A percentile compares a stretch with the other conserved stretches of the same genome.
These are phyloP conservation scores for Lophiotrema nucula DNA, from an alignment of 495 filamentous ascomycete species.

Conservation along the genomic window DNA sequence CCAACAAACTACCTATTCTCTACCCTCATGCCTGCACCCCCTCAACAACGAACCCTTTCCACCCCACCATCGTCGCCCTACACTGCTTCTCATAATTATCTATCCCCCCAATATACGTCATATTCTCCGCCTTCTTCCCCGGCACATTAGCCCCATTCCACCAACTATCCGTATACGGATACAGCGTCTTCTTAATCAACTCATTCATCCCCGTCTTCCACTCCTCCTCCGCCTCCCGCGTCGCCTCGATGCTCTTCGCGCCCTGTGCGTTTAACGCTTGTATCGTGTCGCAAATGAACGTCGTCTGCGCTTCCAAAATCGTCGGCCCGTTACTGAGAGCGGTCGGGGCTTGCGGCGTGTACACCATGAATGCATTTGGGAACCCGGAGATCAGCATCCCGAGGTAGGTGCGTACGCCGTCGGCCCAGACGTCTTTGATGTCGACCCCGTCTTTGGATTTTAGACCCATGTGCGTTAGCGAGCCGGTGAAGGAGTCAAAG, in stretches of 20 bases:
- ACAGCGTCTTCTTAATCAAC: slow-evolving; percentile 21
- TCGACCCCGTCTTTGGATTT: slow-evolving; percentile 24
- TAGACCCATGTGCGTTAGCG: slow-evolving; percentile 23
- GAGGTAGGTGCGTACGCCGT: slow-evolving; percentile 26
- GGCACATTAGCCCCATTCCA: slow-evolving; percentile 35
- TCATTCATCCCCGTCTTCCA: slow-evolving; percentile 28
- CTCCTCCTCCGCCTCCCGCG: slow-evolving; percentile 25
- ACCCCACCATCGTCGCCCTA: slow-evolving; percentile 29
- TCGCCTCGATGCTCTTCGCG: slow-evolving; percentile 26
- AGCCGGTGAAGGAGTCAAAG: slow-evolving; percentile 30
- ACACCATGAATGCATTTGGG: slow-evolving; percentile 30
- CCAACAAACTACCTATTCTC: no score
- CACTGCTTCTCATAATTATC: slow-evolving; percentile 30
- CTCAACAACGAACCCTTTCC: slow-evolving; percentile 35
- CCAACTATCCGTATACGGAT: slow-evolving; percentile 31
- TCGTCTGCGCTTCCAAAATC: slow-evolving; percentile 28
- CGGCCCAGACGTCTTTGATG: slow-evolving; percentile 26
- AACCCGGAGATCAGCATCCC: slow-evolving; percentile 29
- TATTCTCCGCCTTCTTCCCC: slow-evolving; percentile 33
- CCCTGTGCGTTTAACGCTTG: slow-evolving; percentile 8
- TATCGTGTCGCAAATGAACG: slow-evolving; percentile 30
- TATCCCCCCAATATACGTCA: slow-evolving; percentile 33
- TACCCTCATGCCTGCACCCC: no score
- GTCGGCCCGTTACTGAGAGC: slow-evolving; percentile 34
- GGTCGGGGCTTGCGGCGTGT: slow-evolving; percentile 35